A percentile compares a stretch with the other conserved stretches of the same genome.
These are phyloP conservation scores for Claviceps cyperi DNA, from an alignment of 2,329 filamentous ascomycete genomes.

Conservation along the genomic window DNA sequence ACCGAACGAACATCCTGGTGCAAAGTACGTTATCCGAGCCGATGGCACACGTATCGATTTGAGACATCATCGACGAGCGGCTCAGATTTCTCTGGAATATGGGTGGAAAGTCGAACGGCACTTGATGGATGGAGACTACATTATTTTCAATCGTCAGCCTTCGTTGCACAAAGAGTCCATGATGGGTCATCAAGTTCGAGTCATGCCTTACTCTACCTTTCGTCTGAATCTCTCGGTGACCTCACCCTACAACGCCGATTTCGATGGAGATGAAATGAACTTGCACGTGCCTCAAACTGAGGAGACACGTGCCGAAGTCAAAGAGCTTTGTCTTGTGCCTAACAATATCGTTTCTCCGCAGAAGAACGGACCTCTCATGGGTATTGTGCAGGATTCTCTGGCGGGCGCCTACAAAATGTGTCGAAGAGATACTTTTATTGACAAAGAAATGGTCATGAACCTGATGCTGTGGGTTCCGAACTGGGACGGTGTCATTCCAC, in stretches of 20 bases:
- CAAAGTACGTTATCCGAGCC: conserved; percentile 88
- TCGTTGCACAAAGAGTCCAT: conserved; percentile 99
- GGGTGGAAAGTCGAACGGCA: conserved; percentile 99
- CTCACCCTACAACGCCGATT: conserved; percentile 98
- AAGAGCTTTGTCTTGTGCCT: conserved; percentile 92
- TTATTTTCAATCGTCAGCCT: conserved; percentile 99
- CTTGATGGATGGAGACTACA: conserved; percentile 88
- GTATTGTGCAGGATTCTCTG: conserved; percentile 96
- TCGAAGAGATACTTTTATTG: conserved; percentile 79
- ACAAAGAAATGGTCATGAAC: conserved; percentile 88
- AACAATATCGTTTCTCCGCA: conserved; percentile 97
- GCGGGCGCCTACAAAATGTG: conserved; percentile 96
- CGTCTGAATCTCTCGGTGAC: conserved; percentile 94
- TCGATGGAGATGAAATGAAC: conserved; percentile 99
- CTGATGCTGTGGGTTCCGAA: conserved; percentile 93
- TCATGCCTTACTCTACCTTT: conserved; percentile 99
- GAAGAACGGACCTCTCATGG: conserved; percentile 94
- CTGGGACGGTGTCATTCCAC: conserved; percentile 91
- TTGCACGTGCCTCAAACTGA: conserved; percentile 97
- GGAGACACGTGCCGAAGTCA: conserved; percentile 89
- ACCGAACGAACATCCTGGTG: conserved; percentile 87
- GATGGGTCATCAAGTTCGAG: conserved; percentile 96
- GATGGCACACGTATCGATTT: conserved; percentile 92
- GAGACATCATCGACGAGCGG: conserved; percentile 78
- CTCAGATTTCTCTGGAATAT: conserved; percentile 77